These are phyloP conservation scores for Penicillium egyptiacum DNA, from an alignment of 495 filamentous ascomycete species.

Conservation along the genomic window DNA sequence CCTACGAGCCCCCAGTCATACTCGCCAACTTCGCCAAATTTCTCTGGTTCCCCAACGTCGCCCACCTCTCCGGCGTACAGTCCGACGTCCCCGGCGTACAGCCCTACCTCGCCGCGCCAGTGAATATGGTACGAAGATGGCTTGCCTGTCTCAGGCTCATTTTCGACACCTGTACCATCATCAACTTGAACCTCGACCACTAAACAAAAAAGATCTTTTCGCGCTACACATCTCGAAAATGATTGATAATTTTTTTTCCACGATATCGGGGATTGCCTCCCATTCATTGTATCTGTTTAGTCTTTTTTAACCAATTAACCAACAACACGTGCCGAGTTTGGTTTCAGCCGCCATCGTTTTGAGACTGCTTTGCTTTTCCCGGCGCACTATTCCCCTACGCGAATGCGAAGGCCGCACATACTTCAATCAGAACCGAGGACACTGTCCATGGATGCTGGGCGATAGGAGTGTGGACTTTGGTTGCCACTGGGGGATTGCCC, in stretches of 20 bases:
- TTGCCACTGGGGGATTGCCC: slow-evolving; percentile 8
- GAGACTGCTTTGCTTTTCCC: slow-evolving; percentile 27
- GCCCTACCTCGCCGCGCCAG: slow-evolving; percentile 52
- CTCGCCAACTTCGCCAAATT: slow-evolving; percentile 73
- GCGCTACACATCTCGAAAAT: slow-evolving; percentile 42
- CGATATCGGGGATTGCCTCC: slow-evolving; percentile 35
- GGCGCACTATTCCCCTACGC: slow-evolving; percentile 20
- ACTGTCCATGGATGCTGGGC: background rate
- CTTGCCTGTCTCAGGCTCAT: slow-evolving; percentile 25
- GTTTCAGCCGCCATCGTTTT: slow-evolving; percentile 20
- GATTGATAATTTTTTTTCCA: slow-evolving; percentile 46
- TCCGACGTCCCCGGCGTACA: slow-evolving; percentile 53
- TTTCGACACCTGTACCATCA: slow-evolving; percentile 47
- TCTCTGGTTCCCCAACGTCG: slow-evolving; percentile 60
- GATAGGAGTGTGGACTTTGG: background rate
- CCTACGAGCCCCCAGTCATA: slow-evolving; percentile 70
- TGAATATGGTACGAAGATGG: slow-evolving; percentile 29
- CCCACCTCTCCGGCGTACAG: slow-evolving; percentile 58
- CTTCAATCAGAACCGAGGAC: background rate
- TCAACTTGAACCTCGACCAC: slow-evolving; percentile 28
- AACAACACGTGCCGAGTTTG: slow-evolving; percentile 13
- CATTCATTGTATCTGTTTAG: slow-evolving; percentile 36
- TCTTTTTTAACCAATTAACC: slow-evolving; percentile 13
- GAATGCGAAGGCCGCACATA: background rate
- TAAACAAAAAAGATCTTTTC: slow-evolving; percentile 42